Base-by-base conservation (phyloP, 495 filamentous ascomycete genomes). In the Apiosordaria backusii region DNA sequence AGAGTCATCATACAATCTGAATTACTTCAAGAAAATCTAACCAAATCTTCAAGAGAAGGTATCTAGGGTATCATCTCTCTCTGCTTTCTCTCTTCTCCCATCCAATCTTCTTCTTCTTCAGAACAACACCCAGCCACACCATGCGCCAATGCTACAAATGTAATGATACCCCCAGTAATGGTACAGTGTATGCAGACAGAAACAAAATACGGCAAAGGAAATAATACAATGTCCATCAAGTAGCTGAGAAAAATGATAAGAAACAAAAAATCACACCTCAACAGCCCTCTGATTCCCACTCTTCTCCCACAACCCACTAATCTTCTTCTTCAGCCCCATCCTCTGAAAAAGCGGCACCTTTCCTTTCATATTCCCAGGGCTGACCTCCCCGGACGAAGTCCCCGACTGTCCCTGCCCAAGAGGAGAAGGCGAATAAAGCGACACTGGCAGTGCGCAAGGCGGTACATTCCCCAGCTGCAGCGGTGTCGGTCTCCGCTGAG, bases 271-370 rank as follows among this genome's bases (percentile, higher is more conserved):
- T 57, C 21, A 68, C 29, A 35, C 67, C 45, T 64, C 61, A 5
- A 66, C 59, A 23, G 58, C 55, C 23, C 66, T 62, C 50, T 27
- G 18, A 18, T n/a, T 29, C 24, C 59, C 55, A 1, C 45, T 40
- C 10, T 67, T 63, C 62, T 62, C 64, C 24, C 57, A 19, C 65
- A 64, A 22, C n/a, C 69, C 69, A n/a, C 69, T 68, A 26, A 71
- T 40, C 69, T 68, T 68, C 50, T 52, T 60, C 61, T 60, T 66
- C 57, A 71, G 16, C 50, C 69, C 69, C 23, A 71, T 64, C 27
- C 61, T 26, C 60, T 68, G 66, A 50, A 61, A 23, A 22, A 68
- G 23, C 23, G 63, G 53, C 26, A 18, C 18, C 57, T 66, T 68
- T 2, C 21, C 61, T 1, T 40, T 45, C 35, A 60, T 64, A 3